Evolutionary conservation across 2,329 filamentous ascomycete species (phyloP), one percentile per base, ranked within the genome.

Genomic region (Penicillium sp.): DNA sequence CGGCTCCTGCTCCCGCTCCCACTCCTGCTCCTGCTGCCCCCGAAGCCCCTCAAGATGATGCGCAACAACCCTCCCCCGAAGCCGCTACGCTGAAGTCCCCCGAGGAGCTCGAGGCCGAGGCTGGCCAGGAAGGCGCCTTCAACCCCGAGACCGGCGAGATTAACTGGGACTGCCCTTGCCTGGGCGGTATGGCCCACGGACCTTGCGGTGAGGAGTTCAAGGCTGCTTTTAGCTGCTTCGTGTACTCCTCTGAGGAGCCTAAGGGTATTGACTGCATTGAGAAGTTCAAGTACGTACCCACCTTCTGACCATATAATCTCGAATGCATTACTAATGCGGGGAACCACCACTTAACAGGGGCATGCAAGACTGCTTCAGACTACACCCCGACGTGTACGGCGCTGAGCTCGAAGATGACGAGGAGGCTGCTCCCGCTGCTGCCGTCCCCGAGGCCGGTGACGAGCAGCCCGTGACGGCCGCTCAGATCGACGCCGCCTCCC

Each of bases 141-240:
- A 95, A 98, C 71, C 89, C 90, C 3, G 93, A 97, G 75, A 98
- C 93, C 9, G 93, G 93, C 60, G 93, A 98, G 78, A 98, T 98
- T 73, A 98, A 98, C 77, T 98, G 93, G 93, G 93, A 97, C 69
- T 98, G 93, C 71, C 93, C 93, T 13, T 98, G 93, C 69, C 75
- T 98, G 29, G 93, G 93, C 43, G 93, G 93, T 46, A 98, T 98
- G 93, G 93, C 93, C 7, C 75, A 95, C 65, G 93, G 93, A 0
- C 93, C 93, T 46, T 98, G 93, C 67, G 93, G 93, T 41, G 88
- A 94, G 67, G 84, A 97, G 64, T 98, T 98, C 79, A 89, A 85
- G 75, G 83, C 84, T 22, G 93, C 93, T 0, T 98, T 98, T 64
- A 95, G 89, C 79, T 98, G 93, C 75, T 98, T 98, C 64, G 89